Base-by-base conservation (phyloP, 2,329 filamentous ascomycete species). In the Fusarium pseudocircinatum region DNA sequence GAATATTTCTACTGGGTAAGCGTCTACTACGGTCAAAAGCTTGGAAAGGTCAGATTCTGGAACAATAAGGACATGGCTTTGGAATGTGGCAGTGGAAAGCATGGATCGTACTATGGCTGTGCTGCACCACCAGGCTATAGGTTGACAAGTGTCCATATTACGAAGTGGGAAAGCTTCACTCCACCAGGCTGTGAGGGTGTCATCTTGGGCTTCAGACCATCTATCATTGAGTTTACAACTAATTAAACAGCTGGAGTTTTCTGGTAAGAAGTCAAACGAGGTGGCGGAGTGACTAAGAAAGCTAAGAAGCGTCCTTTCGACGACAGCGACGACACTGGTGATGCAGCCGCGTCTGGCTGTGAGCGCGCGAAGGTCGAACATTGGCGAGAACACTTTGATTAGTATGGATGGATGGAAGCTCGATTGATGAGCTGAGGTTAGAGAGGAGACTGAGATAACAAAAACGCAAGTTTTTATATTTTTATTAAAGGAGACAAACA, bases 231-330 rank as follows among this genome's bases (percentile, higher is more conserved):
- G 15, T 34, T 34, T 4, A 50, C 4, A 6, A 15, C 46, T 32
- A 7, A n/a, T 4, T 32, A n/a, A 15, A 2, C 3, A 32, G 3
- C 7, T n/a, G 2, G 8, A 1, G 0, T 32, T n/a, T 30, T 37
- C 14, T 4, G 8, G 7, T 14, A 28, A 18, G 4, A 22, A 4
- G 10, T 8, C 24, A n/a, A 14, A 18, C 7, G 7, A 24, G 18
- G 4, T n/a, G 14, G 18, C 14, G 5, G 24, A 13, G 10, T 16
- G 18, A 26, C 9, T 16, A 22, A 22, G 9, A 28, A 10, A 10
- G 32, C 20, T 1, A 37, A 53, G 34, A 39, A 53, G 6, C 50
- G 50, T 28, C 12, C 9, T 34, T 8, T 50, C 3, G n/a, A 24
- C 8, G 30, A 28, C 0, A 28, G 11, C 7, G 34, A 26, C 7